Evolutionary conservation across 306 rosid species (phyloP).

Genomic region (Ormosia emarginata): DNA sequence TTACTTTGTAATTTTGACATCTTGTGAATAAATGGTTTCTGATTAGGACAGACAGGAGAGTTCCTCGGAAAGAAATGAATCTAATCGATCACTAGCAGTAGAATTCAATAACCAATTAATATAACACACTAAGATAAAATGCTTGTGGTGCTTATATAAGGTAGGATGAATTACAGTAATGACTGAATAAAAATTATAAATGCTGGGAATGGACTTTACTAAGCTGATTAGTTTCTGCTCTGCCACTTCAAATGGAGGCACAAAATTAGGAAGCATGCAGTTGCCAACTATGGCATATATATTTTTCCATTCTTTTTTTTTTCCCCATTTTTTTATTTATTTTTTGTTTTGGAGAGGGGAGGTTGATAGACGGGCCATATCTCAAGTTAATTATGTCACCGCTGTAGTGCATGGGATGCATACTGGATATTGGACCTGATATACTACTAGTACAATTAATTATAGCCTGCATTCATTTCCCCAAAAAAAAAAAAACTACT

Average conservation of each 20-base stretch:
- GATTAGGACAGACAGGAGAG: conserved; percentile 7
- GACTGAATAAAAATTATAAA: neutral
- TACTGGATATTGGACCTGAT: neutral
- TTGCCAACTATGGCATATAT: too few species aligned
- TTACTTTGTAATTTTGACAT: conserved; percentile 9
- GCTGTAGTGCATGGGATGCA: neutral
- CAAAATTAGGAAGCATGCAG: too few species aligned
- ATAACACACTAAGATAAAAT: neutral
- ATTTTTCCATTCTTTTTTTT: neutral
- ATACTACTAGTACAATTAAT: neutral
- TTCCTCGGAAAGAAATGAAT: neutral
- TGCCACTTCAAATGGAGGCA: neutral
- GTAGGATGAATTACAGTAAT: neutral
- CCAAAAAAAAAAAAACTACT: neutral
- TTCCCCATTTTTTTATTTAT: too few species aligned
- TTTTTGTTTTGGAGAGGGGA: too few species aligned
- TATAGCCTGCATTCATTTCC: neutral
- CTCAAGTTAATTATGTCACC: too few species aligned
- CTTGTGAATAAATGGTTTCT: conserved; percentile 15
- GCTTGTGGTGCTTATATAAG: neutral
- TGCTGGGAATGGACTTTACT: neutral
- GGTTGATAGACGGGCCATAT: too few species aligned
- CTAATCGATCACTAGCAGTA: neutral
- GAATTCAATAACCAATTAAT: neutral
- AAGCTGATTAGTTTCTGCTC: neutral